Base-by-base conservation (phyloP, 2,329 filamentous ascomycete genomes). In the Fusarium aywerte region DNA sequence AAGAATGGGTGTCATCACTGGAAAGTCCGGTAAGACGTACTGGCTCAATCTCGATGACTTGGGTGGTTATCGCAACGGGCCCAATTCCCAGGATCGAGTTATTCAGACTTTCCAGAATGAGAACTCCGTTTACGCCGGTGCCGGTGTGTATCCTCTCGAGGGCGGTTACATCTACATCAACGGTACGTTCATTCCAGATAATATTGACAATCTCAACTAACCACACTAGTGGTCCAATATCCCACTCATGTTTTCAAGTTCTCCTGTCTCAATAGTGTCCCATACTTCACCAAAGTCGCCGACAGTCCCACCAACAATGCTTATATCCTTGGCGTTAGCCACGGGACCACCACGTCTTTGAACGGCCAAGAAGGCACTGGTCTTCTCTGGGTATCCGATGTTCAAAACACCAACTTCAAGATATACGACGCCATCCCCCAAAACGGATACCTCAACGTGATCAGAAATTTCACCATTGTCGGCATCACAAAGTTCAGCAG, bases 181-280 rank as follows among this genome's bases (percentile, higher is more conserved):
- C 13, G 75, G 70, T 72, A 68, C 1, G 31, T 43, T 7, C 0
- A 15, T 5, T 5, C 1, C 1, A 5, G 6, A 2, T 0, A 9
- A 4, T 0, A 2, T 2, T 11, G 4, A 1, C 2, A 16, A 10
- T n/a, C 7, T 0, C 4, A 4, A 7, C 65, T 69, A 3, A 71
- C 39, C 3, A 0, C 4, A n/a, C 6, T 78, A 73, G 75, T 87
- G 7, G 86, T 87, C 52, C 80, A 83, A 67, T 84, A 83, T 67
- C 80, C 82, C 15, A 84, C 84, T 0, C 80, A 84, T 48, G 84
- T 86, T 18, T 88, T 87, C 79, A 85, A 87, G 65, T 88, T 88
- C 71, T 81, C 82, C 4, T 87, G 84, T 71, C 76, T 80, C 61
- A 75, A 76, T 21, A 85, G 85, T 5, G 79, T 83, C 11, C 82